These are phyloP conservation scores for Diaporthe longicolla DNA, from an alignment of 2,329 filamentous ascomycete species.

Conservation along the genomic window DNA sequence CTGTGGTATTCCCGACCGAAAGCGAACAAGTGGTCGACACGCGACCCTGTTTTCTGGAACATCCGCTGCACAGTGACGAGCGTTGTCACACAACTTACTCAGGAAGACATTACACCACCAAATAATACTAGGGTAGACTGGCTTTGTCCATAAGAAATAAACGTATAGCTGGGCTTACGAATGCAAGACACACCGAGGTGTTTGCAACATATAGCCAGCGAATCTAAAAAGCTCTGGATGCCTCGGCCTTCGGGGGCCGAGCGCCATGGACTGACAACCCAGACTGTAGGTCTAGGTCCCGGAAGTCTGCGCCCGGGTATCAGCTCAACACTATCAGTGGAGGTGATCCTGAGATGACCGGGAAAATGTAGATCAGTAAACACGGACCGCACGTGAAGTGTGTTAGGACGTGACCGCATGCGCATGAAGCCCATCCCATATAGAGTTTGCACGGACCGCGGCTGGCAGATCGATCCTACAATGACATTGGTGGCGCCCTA, in stretches of 20 bases:
- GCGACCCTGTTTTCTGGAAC: constrained; percentile 21
- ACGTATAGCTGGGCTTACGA: too few relatives aligned
- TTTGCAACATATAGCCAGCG: neutral
- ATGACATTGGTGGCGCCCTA: neutral
- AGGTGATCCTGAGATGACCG: neutral
- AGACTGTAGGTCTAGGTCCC: too few relatives aligned
- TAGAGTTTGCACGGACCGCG: constrained; percentile 21
- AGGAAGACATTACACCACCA: neutral
- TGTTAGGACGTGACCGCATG: neutral
- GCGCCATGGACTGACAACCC: neutral
- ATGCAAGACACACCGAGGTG: neutral
- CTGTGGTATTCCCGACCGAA: neutral
- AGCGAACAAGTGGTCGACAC: neutral
- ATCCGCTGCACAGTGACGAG: neutral
- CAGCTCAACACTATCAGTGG: neutral
- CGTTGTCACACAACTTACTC: neutral
- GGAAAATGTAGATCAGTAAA: neutral
- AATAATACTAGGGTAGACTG: neutral
- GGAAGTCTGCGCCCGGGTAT: neutral
- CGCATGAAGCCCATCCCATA: constrained; percentile 1
- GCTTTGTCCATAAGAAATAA: neutral
- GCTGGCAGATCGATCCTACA: constrained; percentile 5
- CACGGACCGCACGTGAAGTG: neutral
- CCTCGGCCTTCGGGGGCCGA: neutral
- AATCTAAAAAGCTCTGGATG: neutral